These are phyloP conservation scores for Paecilomyces sp. DNA, from an alignment of 2,329 filamentous ascomycete species.

Conservation along the genomic window DNA sequence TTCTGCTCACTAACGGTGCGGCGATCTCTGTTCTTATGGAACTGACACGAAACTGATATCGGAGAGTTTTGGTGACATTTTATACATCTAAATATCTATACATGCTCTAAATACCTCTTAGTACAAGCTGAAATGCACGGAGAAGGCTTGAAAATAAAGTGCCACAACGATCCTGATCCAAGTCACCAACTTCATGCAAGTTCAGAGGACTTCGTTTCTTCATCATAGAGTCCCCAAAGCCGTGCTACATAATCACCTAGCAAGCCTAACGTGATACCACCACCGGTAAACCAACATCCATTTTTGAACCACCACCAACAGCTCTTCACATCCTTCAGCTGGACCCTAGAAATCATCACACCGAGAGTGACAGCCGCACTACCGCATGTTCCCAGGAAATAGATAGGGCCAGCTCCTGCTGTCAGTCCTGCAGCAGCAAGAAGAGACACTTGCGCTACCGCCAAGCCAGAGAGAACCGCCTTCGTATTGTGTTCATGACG, in stretches of 20 bases:
- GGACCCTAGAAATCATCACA: slow-evolving; percentile 54
- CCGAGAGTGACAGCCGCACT: slow-evolving; percentile 48
- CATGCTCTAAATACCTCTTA: background rate
- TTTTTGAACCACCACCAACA: slow-evolving; percentile 62
- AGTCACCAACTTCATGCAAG: background rate
- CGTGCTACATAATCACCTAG: slow-evolving; percentile 46
- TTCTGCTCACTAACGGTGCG: too few species aligned
- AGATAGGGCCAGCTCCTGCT: slow-evolving; percentile 51
- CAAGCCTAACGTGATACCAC: slow-evolving; percentile 50
- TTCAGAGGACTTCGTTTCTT: slow-evolving; percentile 1
- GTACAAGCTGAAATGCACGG: background rate
- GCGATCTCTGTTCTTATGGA: too few species aligned
- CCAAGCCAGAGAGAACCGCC: slow-evolving; percentile 33
- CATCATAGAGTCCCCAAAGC: slow-evolving; percentile 18
- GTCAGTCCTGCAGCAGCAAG: slow-evolving; percentile 38
- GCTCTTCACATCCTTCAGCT: slow-evolving; percentile 48
- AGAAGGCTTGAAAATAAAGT: background rate
- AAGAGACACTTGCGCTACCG: slow-evolving; percentile 34
- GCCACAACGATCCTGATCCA: background rate
- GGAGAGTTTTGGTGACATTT: too few species aligned
- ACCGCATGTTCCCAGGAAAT: slow-evolving; percentile 52
- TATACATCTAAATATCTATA: too few species aligned
- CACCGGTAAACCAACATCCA: slow-evolving; percentile 55
- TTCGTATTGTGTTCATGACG: slow-evolving; percentile 43
- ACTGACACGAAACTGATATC: background rate